phyloP scores from a whole-genome alignment of 495 filamentous ascomycete species.

The Astrothelium macrocarpum region DNA sequence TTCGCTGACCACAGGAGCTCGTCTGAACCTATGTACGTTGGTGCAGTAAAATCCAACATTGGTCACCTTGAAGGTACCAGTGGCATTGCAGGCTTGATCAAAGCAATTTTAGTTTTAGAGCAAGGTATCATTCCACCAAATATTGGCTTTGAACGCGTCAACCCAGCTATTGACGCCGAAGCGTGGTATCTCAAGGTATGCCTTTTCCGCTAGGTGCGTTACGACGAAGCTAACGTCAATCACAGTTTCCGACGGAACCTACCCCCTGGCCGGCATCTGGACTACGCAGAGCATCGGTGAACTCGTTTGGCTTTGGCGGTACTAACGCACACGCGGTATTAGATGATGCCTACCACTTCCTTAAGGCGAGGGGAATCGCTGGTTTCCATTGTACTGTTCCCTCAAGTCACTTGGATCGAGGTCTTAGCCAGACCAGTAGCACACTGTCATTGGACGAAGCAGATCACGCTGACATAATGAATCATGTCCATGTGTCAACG shows the following conservation, averaged over 20 bases:
- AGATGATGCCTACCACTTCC: conserved; percentile 14
- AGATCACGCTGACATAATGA: background rate
- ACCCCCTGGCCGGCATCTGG: background rate
- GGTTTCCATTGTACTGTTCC: background rate
- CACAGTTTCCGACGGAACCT: conserved; percentile 29
- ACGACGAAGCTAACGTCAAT: conserved; percentile 31
- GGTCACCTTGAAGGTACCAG: conserved; percentile 46
- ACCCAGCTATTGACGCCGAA: conserved; percentile 25
- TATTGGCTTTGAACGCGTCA: conserved; percentile 36
- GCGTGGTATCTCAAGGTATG: conserved; percentile 10
- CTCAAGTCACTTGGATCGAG: too few relatives aligned
- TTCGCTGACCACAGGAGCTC: background rate
- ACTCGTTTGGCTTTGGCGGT: conserved; percentile 42
- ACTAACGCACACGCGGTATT: conserved; percentile 42
- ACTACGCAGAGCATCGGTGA: conserved; percentile 27
- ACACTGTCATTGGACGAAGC: too few relatives aligned
- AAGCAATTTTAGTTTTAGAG: conserved; percentile 50
- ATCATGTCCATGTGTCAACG: background rate
- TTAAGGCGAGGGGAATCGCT: background rate
- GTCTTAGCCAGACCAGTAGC: too few relatives aligned
- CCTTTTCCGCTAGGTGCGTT: background rate
- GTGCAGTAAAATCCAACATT: conserved; percentile 4
- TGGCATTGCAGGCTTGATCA: conserved; percentile 51
- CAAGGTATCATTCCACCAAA: conserved; percentile 41
- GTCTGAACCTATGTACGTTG: background rate